phyloP scores from a whole-genome alignment of 768 basidiomycete genomes.

The Dendrothele bispora region DNA sequence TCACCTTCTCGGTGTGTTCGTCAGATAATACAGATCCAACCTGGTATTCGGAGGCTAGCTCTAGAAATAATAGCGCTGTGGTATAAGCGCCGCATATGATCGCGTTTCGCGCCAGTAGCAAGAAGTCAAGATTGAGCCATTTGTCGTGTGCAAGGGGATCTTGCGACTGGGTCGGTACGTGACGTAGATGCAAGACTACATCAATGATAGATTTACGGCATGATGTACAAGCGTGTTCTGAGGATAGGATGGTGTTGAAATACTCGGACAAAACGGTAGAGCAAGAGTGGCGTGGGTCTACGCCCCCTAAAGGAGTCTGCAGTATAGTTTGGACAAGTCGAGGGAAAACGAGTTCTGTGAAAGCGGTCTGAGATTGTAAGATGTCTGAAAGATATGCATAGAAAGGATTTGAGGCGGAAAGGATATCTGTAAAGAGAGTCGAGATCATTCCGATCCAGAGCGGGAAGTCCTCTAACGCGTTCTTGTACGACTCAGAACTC shows the following conservation, averaged over 20 bases:
- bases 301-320: conserved; percentile 20
- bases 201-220: conserved; percentile 68
- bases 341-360: conserved; percentile 72
- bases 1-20: conserved; percentile 57
- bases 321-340: conserved; percentile 74
- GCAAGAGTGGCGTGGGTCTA: no score
- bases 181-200: conserved; percentile 77
- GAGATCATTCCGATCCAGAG: conserved; percentile 65
- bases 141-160: conserved; percentile 55
- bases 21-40: conserved; percentile 24
- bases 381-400: conserved; percentile 69
- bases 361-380: conserved; percentile 48
- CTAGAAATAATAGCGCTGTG: conserved; percentile 87
- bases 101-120: conserved; percentile 70
- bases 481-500: conserved; percentile 29
- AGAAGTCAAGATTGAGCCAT: conserved; percentile 82
- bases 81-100: conserved; percentile 82
- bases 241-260: conserved; percentile 54
- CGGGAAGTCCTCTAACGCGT: conserved; percentile 49
- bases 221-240: conserved; percentile 32
- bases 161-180: conserved; percentile 45
- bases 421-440: conserved; percentile 53
- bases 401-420: conserved; percentile 57
- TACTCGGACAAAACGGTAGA: conserved; percentile 48
- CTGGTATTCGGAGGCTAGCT: conserved; percentile 63